phyloP scores from a whole-genome alignment of 2,329 filamentous ascomycete genomes.

The Alternaria ventricosa region DNA sequence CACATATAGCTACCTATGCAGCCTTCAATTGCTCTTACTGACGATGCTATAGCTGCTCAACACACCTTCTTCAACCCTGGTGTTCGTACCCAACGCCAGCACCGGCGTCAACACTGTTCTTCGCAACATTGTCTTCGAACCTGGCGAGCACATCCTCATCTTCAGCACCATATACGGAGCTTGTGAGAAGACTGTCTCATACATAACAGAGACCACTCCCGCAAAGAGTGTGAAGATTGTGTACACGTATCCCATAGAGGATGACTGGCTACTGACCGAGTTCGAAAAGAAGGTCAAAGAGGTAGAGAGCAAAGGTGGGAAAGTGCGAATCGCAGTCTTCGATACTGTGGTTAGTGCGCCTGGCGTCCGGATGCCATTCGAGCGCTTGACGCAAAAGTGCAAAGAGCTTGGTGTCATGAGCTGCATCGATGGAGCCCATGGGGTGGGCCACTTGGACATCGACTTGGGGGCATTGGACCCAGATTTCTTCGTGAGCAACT shows the following conservation, averaged over 20 bases:
- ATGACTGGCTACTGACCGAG: conserved; percentile 67
- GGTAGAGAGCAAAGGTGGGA: conserved; percentile 63
- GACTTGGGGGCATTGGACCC: conserved; percentile 71
- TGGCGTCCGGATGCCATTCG: conserved; percentile 80
- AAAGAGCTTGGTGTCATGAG: conserved; percentile 71
- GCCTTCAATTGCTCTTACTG: not conserved
- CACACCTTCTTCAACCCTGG: conserved; percentile 68
- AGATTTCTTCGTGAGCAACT: conserved; percentile 88
- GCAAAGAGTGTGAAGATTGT: conserved; percentile 61
- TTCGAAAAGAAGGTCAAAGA: conserved; percentile 67
- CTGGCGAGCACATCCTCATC: conserved; percentile 77
- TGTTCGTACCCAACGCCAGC: conserved; percentile 84
- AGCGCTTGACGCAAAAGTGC: conserved; percentile 69
- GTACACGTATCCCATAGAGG: conserved; percentile 72
- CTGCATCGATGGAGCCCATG: conserved; percentile 84
- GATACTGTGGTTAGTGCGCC: conserved; percentile 83
- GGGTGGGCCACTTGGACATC: conserved; percentile 77
- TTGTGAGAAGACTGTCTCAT: conserved; percentile 76
- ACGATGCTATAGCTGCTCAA: conserved; percentile 62
- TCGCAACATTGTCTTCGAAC: conserved; percentile 72
- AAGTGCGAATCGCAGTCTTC: conserved; percentile 73
- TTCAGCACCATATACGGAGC: conserved; percentile 81
- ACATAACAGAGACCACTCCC: conserved; percentile 70
- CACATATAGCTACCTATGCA: not conserved
- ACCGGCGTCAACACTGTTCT: conserved; percentile 79